Evolutionary conservation across 2,329 filamentous ascomycete genomes (phyloP), one percentile per base, ranked within the genome.

Genomic region (Coniochaeta pulveracea): DNA sequence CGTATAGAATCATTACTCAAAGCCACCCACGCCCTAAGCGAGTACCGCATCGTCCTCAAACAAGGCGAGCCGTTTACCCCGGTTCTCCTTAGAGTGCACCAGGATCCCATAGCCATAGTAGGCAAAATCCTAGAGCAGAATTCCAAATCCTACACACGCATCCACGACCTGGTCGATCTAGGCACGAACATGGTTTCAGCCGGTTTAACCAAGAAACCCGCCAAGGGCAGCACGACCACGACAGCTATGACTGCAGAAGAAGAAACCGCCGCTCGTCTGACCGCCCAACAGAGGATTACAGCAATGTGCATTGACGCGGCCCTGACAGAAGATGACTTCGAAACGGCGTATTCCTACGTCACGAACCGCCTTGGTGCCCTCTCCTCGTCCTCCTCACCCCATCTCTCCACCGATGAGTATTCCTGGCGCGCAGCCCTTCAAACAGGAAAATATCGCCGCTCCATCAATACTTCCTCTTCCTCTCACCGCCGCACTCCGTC

Each of bases 281-380:
- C 50, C 23, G 69, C 73, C 4, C 74, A 80, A 47, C 73, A 70
- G 30, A 72, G 83, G 19, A 75, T 91, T 33, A 78, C 76, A 5
- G 79, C 80, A 37, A 85, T 89, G 80, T 85, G 83, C 41, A 76
- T 89, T 25, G 77, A 85, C 49, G 76, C 80, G 10, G 81, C 84
- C 10, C 64, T 91, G 1, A 64, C 66, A 8, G 82, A 88, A 48
- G 77, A 86, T 41, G 85, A 76, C 49, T 91, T 91, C 40, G 85
- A 93, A 50, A 91, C 84, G 0, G 84, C 84, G 9, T 91, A 89
- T 51, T 88, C 82, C 0, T 89, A 84, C 48, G 78, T 88, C 2
- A 71, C 85, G 29, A 85, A 76, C 47, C 72, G 80, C 15, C 63
- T 91, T 0, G 63, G 66, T 6, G 50, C 56, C 7, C 47, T 55